phyloP scores from a whole-genome alignment of 2,329 filamentous ascomycete species.

The Calonectria hongkongensis region DNA sequence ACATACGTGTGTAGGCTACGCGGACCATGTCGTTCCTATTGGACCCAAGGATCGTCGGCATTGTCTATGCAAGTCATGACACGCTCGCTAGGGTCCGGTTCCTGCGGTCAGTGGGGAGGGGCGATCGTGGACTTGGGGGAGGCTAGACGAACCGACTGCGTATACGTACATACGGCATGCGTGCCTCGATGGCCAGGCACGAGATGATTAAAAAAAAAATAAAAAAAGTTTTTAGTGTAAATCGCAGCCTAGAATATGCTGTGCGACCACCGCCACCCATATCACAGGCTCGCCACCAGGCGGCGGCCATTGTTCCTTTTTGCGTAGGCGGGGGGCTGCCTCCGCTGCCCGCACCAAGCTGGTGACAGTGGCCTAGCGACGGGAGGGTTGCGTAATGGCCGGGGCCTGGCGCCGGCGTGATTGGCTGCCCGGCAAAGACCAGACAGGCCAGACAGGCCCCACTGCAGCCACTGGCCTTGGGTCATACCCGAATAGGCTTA shows the following conservation, averaged over 20 bases:
- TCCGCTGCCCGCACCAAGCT: conserved; percentile 25
- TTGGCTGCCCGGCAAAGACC: too few relatives aligned
- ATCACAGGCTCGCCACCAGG: not conserved
- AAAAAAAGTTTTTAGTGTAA: not conserved
- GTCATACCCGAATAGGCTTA: too few relatives aligned
- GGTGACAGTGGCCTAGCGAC: conserved; percentile 35
- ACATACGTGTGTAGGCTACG: not conserved
- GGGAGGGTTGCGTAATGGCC: conserved; percentile 30
- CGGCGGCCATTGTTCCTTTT: not conserved
- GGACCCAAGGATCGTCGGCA: not conserved
- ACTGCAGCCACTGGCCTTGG: too few relatives aligned
- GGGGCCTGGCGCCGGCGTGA: not conserved
- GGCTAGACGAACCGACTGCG: too few relatives aligned
- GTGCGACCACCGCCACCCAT: not conserved
- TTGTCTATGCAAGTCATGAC: conserved; percentile 19
- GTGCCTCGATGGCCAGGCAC: not conserved
- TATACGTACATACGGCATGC: not conserved
- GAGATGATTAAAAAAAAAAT: not conserved
- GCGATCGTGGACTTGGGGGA: not conserved
- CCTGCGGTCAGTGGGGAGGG: conserved; percentile 18
- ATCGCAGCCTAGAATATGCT: not conserved
- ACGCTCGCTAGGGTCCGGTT: conserved; percentile 1
- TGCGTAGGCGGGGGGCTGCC: conserved; percentile 36
- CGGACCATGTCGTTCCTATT: conserved; percentile 1
- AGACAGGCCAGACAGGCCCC: too few relatives aligned